Percentiles rank a stretch among this genome's conserved stretches.
phyloP scores from a whole-genome alignment of 2,329 filamentous ascomycete species.

The Xylaria multiplex region DNA sequence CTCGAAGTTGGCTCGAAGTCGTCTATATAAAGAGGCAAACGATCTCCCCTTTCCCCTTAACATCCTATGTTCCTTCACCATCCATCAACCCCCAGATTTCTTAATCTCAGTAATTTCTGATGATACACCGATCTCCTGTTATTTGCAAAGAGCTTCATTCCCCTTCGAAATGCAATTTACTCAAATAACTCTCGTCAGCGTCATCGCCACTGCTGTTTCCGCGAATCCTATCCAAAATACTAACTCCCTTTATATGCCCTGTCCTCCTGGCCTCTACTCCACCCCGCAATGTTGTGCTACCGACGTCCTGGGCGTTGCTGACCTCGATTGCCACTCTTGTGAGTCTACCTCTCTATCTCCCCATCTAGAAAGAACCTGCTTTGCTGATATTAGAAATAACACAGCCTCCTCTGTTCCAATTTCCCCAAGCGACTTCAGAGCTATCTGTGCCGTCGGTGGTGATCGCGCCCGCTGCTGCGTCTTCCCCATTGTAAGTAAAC shows the following conservation, averaged over 20 bases:
- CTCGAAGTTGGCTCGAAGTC: constrained; percentile 12
- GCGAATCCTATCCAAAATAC: constrained; percentile 3
- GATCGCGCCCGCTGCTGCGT: constrained; percentile 12
- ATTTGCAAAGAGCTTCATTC: no score
- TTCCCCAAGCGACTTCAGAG: constrained; percentile 4
- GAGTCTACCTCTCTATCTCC: neutral
- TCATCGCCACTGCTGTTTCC: constrained; percentile 10
- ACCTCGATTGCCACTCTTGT: constrained; percentile 13
- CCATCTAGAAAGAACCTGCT: neutral
- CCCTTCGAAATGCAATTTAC: constrained; percentile 21
- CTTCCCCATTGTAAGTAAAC: constrained; percentile 15
- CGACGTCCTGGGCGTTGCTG: constrained; percentile 1
- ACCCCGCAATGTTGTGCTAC: constrained; percentile 20
- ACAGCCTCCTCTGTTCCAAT: constrained; percentile 2
- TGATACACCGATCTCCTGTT: neutral
- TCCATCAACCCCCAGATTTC: neutral
- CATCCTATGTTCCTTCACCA: neutral
- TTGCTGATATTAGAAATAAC: constrained; percentile 2
- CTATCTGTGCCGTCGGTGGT: neutral
- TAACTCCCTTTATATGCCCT: neutral
- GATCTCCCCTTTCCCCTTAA: neutral
- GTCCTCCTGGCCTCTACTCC: constrained; percentile 16
- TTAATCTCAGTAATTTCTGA: constrained; percentile 4
- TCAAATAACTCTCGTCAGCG: constrained; percentile 10
- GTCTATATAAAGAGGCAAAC: constrained; percentile 23